Base-by-base conservation (phyloP, 805 yeast genomes). In the Wickerhamiella azyma region DNA sequence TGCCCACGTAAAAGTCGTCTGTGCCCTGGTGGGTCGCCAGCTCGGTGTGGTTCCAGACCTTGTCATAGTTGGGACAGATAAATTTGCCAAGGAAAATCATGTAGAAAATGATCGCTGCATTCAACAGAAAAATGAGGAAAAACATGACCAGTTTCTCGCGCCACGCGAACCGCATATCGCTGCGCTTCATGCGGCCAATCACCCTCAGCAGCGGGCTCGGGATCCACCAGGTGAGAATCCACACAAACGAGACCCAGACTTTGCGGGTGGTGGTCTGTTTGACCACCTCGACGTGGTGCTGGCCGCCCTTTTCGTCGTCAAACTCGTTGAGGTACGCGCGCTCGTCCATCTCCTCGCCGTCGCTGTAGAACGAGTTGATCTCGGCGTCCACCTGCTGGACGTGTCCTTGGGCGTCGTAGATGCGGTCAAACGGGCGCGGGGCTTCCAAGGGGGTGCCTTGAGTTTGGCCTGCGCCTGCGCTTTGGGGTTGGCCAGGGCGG, bases 81-180 rank as follows among this genome's bases (percentile, higher is more conserved):
- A 66, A 46, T n/a, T 51, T 50, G 11, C 67, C 66, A 26, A 66
- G 50, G 43, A 64, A 58, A 37, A 67, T 66, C 70, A 66, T 66
- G 52, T 66, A 66, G 49, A 66, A 66, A n/a, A 65, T 60, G 39
- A 66, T 59, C 11, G 57, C 66, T 1, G 55, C 63, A 44, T 67
- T 67, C 39, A 67, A 44, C 16, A 66, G 50, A 24, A 56, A 46
- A 26, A 66, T 66, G 17, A 66, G 33, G 24, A 56, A 51, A 46
- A 65, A 67, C 24, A 66, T 61, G 2, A 56, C 62, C 2, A 66
- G 28, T 50, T 66, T 66, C 45, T 66, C 70, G 32, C 70, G 56
- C 70, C 70, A 66, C 2, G 70, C 70, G 53, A 66, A 56, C 5
- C 70, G 57, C 19, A 67, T 66, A 26, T 66, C 69, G 3, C 59